phyloP scores from a whole-genome alignment of 225 moss, liverwort and hornwort species.

The Marchantia polymorpha region DNA sequence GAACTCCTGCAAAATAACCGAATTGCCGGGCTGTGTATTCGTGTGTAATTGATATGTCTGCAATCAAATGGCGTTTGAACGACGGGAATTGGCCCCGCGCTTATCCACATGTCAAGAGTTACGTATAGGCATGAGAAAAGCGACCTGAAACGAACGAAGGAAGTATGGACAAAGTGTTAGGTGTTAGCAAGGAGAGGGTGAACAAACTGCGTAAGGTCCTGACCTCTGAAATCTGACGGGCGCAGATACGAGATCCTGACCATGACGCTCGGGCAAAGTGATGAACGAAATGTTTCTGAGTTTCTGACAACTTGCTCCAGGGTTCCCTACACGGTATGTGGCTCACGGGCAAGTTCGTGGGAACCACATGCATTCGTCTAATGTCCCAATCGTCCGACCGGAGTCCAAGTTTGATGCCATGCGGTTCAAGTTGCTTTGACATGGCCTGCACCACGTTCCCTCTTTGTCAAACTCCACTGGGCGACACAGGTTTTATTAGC shows the following conservation, averaged over 20 bases:
- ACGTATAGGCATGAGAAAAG: too few relatives aligned
- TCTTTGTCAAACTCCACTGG: not conserved
- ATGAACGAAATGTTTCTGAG: conserved; percentile 27
- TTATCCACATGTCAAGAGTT: too few relatives aligned
- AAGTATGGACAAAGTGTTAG: too few relatives aligned
- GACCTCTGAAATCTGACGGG: conserved; percentile 23
- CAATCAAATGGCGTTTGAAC: too few relatives aligned
- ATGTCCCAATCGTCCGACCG: conserved; percentile 20
- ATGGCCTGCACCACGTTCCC: not conserved
- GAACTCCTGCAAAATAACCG: too few relatives aligned
- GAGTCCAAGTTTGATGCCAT: not conserved
- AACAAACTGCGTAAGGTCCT: not conserved
- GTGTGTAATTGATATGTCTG: too few relatives aligned
- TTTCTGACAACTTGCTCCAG: conserved; percentile 19
- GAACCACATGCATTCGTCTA: conserved; percentile 26
- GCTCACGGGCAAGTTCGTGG: conserved; percentile 20
- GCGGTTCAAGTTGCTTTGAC: not conserved
- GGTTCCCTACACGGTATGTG: conserved; percentile 14
- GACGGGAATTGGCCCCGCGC: too few relatives aligned
- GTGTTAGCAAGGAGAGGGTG: too few relatives aligned
- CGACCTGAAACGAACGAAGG: too few relatives aligned
- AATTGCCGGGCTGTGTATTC: too few relatives aligned
- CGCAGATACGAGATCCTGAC: conserved; percentile 32
- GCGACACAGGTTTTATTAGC: not conserved
- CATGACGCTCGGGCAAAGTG: conserved; percentile 27